Percentiles rank a stretch among this genome's conserved stretches.
Conservation (phyloP, 768 basidiomycete species). For the Leccinum imitatum region DNA sequence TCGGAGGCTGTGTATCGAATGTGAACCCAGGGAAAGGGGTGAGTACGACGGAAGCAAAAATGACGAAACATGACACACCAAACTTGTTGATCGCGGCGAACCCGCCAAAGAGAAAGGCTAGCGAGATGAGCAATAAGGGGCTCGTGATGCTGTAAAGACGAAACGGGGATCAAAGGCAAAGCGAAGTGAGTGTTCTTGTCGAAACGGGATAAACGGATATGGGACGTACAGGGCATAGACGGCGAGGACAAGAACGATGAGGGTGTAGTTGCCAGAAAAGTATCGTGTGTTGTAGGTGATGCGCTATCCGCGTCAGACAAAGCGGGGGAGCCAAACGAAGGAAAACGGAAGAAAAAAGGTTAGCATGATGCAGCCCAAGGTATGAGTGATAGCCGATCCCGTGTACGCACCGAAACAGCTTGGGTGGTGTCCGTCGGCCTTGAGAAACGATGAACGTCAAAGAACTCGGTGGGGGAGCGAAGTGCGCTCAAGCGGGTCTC, state of each 20-base stretch:
- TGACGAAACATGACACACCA: conserved; percentile 47
- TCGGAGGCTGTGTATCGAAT: conserved; percentile 59
- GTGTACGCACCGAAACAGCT: conserved; percentile 62
- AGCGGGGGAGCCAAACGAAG: not conserved
- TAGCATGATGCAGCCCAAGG: not conserved
- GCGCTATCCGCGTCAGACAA: conserved; percentile 45
- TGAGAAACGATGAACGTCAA: conserved; percentile 82
- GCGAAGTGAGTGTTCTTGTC: not conserved
- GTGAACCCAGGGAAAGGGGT: not conserved
- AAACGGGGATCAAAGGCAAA: not conserved
- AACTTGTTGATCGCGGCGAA: conserved; percentile 88
- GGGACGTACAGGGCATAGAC: conserved; percentile 78
- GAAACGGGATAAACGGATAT: not conserved
- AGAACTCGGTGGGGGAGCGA: conserved; percentile 74
- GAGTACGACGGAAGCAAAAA: not conserved
- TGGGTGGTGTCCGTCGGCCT: conserved; percentile 78
- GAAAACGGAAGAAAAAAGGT: not conserved
- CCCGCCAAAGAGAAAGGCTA: conserved; percentile 88
- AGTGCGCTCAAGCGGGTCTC: conserved; percentile 78
- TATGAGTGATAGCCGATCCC: not conserved
- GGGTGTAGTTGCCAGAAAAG: conserved; percentile 88
- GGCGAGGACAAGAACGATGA: conserved; percentile 74
- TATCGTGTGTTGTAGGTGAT: conserved; percentile 95
- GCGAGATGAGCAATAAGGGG: conserved; percentile 75
- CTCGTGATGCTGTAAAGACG: conserved; percentile 64